A percentile compares a stretch with the other conserved stretches of the same genome.
Conservation (phyloP, 768 basidiomycete species). For the Suillus plorans region DNA sequence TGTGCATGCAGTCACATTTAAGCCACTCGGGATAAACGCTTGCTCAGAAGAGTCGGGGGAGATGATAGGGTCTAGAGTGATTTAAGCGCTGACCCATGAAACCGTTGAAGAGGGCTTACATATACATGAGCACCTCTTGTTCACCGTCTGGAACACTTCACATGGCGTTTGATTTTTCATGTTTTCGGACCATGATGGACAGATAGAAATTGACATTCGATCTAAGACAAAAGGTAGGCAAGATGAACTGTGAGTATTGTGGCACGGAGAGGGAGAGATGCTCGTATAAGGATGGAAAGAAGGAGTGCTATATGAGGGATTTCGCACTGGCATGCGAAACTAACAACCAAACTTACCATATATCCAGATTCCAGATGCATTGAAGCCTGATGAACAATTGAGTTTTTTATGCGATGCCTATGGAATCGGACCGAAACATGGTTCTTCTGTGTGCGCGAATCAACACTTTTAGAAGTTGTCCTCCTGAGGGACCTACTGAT, state of each 20-base stretch:
- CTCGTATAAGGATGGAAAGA: background rate
- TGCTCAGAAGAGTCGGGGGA: background rate
- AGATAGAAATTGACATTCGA: background rate
- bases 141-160: conserved; percentile 17
- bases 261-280: background rate
- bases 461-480: background rate
- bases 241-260: background rate
- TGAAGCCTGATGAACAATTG: background rate
- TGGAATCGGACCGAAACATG: background rate
- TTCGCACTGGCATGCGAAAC: background rate
- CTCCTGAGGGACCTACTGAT: background rate
- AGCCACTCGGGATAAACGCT: conserved; percentile 18
- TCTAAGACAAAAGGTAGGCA: background rate
- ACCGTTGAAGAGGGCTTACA: conserved; percentile 16
- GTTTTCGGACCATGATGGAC: conserved; percentile 14
- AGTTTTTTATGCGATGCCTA: background rate
- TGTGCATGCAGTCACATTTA: conserved; percentile 20
- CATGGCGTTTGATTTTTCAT: conserved; percentile 18
- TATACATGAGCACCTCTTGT: conserved; percentile 15
- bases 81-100: background rate
- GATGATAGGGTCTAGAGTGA: background rate
- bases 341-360: background rate
- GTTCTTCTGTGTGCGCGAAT: background rate
- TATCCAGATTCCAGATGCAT: background rate
- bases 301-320: background rate